Conservation (phyloP, 169 alveolate species). For the Cryptosporidium felis region DNA sequence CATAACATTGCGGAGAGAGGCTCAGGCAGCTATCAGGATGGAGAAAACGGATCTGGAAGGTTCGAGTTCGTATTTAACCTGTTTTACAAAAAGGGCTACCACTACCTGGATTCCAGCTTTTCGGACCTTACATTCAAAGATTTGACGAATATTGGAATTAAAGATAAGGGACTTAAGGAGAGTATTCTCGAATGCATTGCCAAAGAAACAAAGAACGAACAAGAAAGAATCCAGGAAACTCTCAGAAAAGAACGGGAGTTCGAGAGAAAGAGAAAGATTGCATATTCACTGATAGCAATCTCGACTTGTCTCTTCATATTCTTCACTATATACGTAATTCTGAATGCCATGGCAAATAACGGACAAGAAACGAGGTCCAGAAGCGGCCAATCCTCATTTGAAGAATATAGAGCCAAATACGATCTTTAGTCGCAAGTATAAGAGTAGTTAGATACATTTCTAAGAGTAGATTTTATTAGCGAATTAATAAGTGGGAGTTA, state of each 20-base stretch:
- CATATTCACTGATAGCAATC: not conserved
- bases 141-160: slow-evolving; percentile 42
- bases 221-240: not conserved
- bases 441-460: slow-evolving; percentile 36
- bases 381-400: not conserved
- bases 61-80: slow-evolving; percentile 49
- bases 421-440: slow-evolving; percentile 23
- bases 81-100: slow-evolving; percentile 37
- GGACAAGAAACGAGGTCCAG: not conserved
- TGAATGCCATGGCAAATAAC: slow-evolving; percentile 1
- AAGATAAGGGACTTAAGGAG: not conserved
- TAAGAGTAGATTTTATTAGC: not conserved
- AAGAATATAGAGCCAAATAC: slow-evolving; percentile 9
- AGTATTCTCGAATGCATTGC: not conserved
- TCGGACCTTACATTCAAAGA: slow-evolving; percentile 1
- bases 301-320: slow-evolving; percentile 31
- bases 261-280: not conserved
- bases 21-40: not conserved
- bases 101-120: slow-evolving; percentile 28
- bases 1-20: slow-evolving; percentile 34
- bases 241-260: not conserved
- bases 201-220: not conserved
- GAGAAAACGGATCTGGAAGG: not conserved
- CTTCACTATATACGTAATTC: slow-evolving; percentile 10
- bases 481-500: too few relatives aligned